phyloP scores from a whole-genome alignment of 2,329 filamentous ascomycete genomes.

The Chaetomium globosum region DNA sequence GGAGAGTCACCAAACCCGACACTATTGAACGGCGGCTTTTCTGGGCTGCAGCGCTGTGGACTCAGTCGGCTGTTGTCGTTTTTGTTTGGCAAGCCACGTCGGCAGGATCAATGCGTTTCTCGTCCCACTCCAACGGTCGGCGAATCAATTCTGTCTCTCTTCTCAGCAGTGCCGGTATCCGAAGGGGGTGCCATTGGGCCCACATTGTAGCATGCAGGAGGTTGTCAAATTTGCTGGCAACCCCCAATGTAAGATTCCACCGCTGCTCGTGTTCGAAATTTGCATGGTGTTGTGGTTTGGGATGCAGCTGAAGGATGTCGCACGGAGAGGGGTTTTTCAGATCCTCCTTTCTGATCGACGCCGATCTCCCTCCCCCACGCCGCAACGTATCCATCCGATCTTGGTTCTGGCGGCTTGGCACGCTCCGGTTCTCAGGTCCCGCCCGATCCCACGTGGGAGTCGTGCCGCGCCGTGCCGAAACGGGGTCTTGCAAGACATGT shows the following conservation, averaged over 20 bases:
- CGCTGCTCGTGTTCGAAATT: slow-evolving; percentile 15
- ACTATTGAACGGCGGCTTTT: slow-evolving; percentile 28
- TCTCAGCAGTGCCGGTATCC: background rate
- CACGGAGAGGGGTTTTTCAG: background rate
- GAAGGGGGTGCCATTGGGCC: background rate
- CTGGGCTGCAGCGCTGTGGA: slow-evolving; percentile 3
- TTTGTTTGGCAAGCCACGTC: slow-evolving; percentile 23
- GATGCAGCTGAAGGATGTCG: background rate
- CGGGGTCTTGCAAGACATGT: background rate
- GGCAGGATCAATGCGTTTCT: slow-evolving; percentile 5
- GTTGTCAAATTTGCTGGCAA: background rate
- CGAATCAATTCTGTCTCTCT: background rate
- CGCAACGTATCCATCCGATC: slow-evolving; percentile 11
- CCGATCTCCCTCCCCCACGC: slow-evolving; percentile 4
- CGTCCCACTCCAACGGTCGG: background rate
- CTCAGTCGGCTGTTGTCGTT: background rate
- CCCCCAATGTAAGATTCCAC: background rate
- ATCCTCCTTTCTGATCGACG: background rate
- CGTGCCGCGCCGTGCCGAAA: slow-evolving; percentile 1
- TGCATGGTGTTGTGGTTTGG: background rate
- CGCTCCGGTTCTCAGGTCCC: background rate
- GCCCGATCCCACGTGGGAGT: slow-evolving; percentile 15
- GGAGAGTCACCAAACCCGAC: slow-evolving; percentile 3
- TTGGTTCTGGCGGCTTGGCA: slow-evolving; percentile 10
- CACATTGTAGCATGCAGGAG: no score